These are phyloP conservation scores for Pseudocercospora crystallina DNA, from an alignment of 2,329 filamentous ascomycete species.

Conservation along the genomic window DNA sequence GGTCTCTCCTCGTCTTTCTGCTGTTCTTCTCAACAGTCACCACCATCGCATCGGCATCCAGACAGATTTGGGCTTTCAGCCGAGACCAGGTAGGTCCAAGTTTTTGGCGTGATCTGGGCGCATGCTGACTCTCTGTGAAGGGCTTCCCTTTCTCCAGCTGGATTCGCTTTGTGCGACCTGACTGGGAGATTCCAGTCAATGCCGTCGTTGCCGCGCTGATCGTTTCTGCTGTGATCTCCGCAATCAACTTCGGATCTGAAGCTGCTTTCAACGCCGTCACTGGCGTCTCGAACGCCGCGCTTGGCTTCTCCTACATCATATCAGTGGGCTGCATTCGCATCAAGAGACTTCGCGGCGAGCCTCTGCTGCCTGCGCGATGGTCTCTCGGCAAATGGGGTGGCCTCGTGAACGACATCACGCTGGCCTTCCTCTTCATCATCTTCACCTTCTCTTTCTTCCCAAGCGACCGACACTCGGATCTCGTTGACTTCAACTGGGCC, in stretches of 20 bases:
- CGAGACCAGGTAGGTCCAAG: conserved; percentile 28
- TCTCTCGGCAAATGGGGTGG: conserved; percentile 36
- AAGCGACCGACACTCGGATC: conserved; percentile 19
- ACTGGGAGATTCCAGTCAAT: conserved; percentile 35
- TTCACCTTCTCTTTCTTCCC: conserved; percentile 40
- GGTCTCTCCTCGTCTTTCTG: conserved; percentile 33
- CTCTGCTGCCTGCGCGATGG: conserved; percentile 33
- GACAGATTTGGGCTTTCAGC: conserved; percentile 37
- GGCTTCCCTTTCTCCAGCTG: conserved; percentile 37
- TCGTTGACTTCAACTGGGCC: conserved; percentile 34
- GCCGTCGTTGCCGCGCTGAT: conserved; percentile 32
- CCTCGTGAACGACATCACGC: conserved; percentile 34
- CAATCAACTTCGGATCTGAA: conserved; percentile 45
- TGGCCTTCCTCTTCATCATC: conserved; percentile 31
- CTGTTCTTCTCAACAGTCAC: conserved; percentile 38
- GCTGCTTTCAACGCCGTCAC: conserved; percentile 43
- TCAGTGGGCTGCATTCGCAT: conserved; percentile 35
- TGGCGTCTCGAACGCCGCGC: conserved; percentile 39
- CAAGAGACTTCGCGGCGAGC: conserved; percentile 32
- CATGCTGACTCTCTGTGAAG: conserved; percentile 9
- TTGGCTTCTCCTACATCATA: conserved; percentile 36
- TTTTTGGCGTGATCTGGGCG: neutral
- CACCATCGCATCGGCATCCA: conserved; percentile 34
- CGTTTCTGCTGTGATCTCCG: conserved; percentile 37
- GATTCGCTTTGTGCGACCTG: conserved; percentile 33